Evolutionary conservation across 108 stramenopile species (phyloP).

Genomic region (Conticribra guillardii): DNA sequence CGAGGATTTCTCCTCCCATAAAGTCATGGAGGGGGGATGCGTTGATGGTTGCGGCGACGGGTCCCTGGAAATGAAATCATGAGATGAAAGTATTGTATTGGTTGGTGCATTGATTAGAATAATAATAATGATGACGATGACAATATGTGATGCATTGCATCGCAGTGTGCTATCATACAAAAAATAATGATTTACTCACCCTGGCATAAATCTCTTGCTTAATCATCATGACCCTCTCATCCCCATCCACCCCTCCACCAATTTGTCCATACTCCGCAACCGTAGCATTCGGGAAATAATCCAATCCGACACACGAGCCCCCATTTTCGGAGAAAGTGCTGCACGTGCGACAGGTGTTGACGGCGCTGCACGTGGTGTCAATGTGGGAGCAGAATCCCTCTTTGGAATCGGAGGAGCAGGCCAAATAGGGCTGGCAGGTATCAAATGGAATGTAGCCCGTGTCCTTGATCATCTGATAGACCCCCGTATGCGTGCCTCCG

Average conservation of each 20-base stretch:
- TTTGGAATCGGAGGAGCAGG: conserved; percentile 74
- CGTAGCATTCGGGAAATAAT: conserved; percentile 74
- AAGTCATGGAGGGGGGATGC: conserved; percentile 64
- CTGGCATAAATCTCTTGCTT: conserved; percentile 79
- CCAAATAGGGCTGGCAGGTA: conserved; percentile 83
- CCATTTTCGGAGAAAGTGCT: conserved; percentile 14
- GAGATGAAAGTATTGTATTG: background rate
- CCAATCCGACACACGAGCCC: conserved; percentile 57
- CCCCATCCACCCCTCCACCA: background rate
- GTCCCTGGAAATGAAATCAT: conserved; percentile 54
- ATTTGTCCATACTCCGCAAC: conserved; percentile 45
- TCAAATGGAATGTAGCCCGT: conserved; percentile 59
- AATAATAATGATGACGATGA: too few species aligned
- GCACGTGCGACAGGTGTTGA: conserved; percentile 70
- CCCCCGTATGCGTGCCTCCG: conserved; percentile 69
- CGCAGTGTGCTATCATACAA: background rate
- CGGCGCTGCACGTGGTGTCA: conserved; percentile 71
- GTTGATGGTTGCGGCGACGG: conserved; percentile 87
- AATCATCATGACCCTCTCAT: conserved; percentile 34
- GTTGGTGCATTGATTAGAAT: background rate
- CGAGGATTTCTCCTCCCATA: conserved; percentile 74
- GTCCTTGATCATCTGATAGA: conserved; percentile 76
- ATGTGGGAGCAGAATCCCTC: conserved; percentile 84
- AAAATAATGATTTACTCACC: conserved; percentile 1
- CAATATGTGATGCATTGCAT: background rate